These are phyloP conservation scores for Escovopsis sp. DNA, from an alignment of 2,329 filamentous ascomycete genomes.

Conservation along the genomic window DNA sequence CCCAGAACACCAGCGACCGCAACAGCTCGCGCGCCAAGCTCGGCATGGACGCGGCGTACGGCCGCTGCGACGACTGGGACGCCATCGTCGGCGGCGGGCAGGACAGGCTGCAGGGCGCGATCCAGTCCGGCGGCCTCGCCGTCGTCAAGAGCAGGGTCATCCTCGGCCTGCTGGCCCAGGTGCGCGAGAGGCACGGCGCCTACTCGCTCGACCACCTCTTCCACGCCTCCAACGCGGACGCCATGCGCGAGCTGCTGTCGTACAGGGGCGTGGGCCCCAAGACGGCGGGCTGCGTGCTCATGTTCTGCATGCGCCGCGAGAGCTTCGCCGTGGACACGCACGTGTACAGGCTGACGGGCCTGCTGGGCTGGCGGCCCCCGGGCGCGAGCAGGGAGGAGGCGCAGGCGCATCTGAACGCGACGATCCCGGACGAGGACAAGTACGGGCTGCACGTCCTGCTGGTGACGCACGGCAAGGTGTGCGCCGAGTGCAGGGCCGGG, in stretches of 20 bases:
- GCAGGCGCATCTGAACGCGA: constrained; percentile 34
- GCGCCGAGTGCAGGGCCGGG: constrained; percentile 30
- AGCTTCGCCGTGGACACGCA: constrained; percentile 41
- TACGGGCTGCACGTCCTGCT: constrained; percentile 35
- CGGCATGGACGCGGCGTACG: constrained; percentile 31
- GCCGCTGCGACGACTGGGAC: constrained; percentile 28
- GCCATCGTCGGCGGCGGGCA: constrained; percentile 26
- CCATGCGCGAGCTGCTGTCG: constrained; percentile 33
- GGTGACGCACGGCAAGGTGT: constrained; percentile 31
- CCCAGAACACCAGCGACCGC: constrained; percentile 35
- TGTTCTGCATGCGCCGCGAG: constrained; percentile 33
- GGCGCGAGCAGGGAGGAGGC: constrained; percentile 28
- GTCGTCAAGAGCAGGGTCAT: constrained; percentile 61
- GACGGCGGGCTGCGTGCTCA: constrained; percentile 37
- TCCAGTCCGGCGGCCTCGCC: constrained; percentile 56
- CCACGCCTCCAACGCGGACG: constrained; percentile 25
- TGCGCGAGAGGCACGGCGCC: constrained; percentile 27
- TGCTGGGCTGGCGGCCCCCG: constrained; percentile 33
- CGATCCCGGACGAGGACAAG: constrained; percentile 32
- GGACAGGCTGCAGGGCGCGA: constrained; percentile 38
- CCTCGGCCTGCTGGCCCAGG: constrained; percentile 52
- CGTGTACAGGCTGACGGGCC: constrained; percentile 33
- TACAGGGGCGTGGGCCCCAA: constrained; percentile 40
- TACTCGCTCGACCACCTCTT: constrained; percentile 38
- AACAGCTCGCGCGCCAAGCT: constrained; percentile 46